Conservation (phyloP, 2,329 filamentous ascomycete species). For the Fusarium setosum region DNA sequence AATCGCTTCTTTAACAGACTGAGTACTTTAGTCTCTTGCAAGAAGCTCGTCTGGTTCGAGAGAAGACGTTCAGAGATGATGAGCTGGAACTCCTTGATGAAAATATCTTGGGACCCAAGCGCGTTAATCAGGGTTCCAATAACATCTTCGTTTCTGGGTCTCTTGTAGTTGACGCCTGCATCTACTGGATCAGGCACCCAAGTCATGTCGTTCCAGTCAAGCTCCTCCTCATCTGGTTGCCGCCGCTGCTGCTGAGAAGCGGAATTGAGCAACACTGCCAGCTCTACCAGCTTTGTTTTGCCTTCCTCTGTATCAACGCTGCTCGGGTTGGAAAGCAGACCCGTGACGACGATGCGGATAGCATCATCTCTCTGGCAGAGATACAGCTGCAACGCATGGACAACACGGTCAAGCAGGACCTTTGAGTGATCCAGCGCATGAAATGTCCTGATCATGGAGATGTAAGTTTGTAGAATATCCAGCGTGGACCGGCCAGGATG, state of each 20-base stretch:
- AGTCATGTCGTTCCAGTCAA: conserved; percentile 92
- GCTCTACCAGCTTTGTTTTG: conserved; percentile 70
- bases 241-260: conserved; percentile 64
- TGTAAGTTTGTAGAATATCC: conserved; percentile 81
- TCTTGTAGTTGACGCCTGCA: conserved; percentile 90
- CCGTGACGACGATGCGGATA: conserved; percentile 80
- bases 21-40: conserved; percentile 84
- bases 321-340: conserved; percentile 72
- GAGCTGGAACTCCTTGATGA: conserved; percentile 92
- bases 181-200: conserved; percentile 96
- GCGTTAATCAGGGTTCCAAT: conserved; percentile 90
- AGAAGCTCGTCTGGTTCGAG: conserved; percentile 74
- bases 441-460: conserved; percentile 82
- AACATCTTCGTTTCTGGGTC: conserved; percentile 89
- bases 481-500: conserved; percentile 82
- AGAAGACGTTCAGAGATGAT: conserved; percentile 88
- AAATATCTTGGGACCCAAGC: conserved; percentile 89
- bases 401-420: conserved; percentile 80
- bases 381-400: conserved; percentile 79
- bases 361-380: conserved; percentile 82
- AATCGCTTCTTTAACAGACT: conserved; percentile 90
- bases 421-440: conserved; percentile 81
- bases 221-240: conserved; percentile 72
- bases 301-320: conserved; percentile 60
- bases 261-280: conserved; percentile 74